phyloP scores from a whole-genome alignment of 208 protist genomes.

The Trypanosoma scelopori region DNA sequence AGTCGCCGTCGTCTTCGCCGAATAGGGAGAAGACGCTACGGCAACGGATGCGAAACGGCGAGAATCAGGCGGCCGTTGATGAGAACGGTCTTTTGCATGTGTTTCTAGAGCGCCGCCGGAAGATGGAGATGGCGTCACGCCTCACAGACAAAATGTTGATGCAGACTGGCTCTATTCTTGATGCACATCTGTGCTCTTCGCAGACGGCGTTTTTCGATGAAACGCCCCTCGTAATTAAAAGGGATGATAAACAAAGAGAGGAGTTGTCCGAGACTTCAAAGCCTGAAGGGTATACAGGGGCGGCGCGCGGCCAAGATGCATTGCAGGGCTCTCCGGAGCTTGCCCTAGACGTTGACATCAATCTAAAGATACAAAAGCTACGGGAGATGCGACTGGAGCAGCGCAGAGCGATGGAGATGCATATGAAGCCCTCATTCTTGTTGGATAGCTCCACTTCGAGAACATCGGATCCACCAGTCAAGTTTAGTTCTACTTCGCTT shows the following conservation, averaged over 20 bases:
- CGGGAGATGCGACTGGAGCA: conserved; percentile 31
- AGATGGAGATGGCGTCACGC: conserved; percentile 20
- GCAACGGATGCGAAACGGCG: background rate
- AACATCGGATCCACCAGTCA: conserved; percentile 39
- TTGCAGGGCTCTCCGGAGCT: conserved; percentile 1
- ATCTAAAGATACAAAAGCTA: conserved; percentile 18
- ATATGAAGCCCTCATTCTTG: conserved; percentile 19
- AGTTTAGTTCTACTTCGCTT: conserved; percentile 62
- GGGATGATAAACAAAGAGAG: background rate
- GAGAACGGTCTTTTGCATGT: conserved; percentile 13
- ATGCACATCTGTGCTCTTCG: background rate
- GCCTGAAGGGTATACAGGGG: background rate
- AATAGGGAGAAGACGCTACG: background rate
- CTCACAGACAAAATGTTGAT: conserved; percentile 19
- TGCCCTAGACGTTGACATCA: conserved; percentile 13
- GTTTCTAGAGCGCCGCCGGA: conserved; percentile 13
- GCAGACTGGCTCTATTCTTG: conserved; percentile 1
- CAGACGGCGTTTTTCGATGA: conserved; percentile 2
- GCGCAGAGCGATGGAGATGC: conserved; percentile 34
- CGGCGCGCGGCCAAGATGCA: background rate
- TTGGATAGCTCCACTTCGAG: background rate
- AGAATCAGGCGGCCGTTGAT: background rate
- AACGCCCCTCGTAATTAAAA: background rate
- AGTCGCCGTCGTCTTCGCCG: background rate
- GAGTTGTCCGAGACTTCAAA: background rate